Evolutionary conservation across 2,329 filamentous ascomycete species (phyloP), one percentile per base, ranked within the genome.

Genomic region (Aspergillus cejpii): DNA sequence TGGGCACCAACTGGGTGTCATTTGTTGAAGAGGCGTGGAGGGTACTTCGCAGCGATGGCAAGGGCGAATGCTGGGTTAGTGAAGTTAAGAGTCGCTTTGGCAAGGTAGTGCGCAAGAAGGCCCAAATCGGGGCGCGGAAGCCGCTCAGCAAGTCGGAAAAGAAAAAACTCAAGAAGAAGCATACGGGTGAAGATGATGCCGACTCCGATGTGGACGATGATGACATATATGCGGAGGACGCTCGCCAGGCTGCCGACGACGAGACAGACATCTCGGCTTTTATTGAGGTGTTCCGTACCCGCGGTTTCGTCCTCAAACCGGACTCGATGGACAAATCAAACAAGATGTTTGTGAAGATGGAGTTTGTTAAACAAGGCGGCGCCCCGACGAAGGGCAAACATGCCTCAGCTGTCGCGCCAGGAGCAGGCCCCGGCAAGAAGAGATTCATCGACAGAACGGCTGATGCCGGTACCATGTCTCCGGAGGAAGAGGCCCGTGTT

Each of bases 341-440:
- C 71, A 94, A 85, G 71, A 98, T 98, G 92, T 98, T 98, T 72
- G 91, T 97, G 55, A 87, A 85, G 71, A 91, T 98, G 88, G 81
- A 85, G 57, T 98, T 98, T 67, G 74, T 90, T 58, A 98, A 97
- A 72, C 81, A 78, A n/a, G 81, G 58, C 27, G 59, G 80, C 15
- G 72, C 80, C 36, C 85, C 90, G 0, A 76, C 76, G 2, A 84
- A 81, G 63, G 89, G 89, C 19, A 94, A 94, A 71, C 80, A 84
- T 52, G 56, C 68, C 53, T 64, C 59, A 44, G 62, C 56, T 47
- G 58, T 52, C 51, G 61, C 56, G 34, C 61, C 64, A 29, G 52
- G 56, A 31, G 52, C 60, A 41, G 63, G 54, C 27, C 53, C 55
- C 49, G 63, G 61, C 33, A 73, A 65, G 59, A 73, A 72, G 52